Evolutionary conservation across 371 early-diverging fungal species (phyloP).

Genomic region (Vairimorpha ceranae): DNA sequence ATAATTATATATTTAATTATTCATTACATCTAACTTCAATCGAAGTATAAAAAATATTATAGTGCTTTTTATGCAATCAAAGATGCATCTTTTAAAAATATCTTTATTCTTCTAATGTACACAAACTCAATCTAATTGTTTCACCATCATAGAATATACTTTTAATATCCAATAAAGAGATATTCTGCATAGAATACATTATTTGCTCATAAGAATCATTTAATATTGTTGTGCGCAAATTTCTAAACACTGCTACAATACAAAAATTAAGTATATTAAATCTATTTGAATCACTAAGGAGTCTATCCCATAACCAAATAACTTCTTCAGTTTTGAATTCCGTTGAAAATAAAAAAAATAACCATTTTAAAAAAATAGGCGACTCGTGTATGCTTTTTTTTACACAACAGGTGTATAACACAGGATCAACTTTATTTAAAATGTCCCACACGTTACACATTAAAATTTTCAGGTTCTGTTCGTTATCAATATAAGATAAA

Average conservation of each 20-base stretch:
- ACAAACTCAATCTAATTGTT: slow-evolving; percentile 42
- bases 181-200: slow-evolving; percentile 49
- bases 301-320: slow-evolving; percentile 61
- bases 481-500: slow-evolving; percentile 49
- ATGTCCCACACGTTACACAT: slow-evolving; percentile 47
- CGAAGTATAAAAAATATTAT: no score
- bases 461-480: slow-evolving; percentile 37
- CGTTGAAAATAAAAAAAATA: slow-evolving; percentile 54
- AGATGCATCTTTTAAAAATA: no score
- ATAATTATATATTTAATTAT: no score
- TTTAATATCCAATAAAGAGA: slow-evolving; percentile 26
- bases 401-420: slow-evolving; percentile 40
- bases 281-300: slow-evolving; percentile 56
- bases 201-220: slow-evolving; percentile 40
- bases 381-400: slow-evolving; percentile 39
- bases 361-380: slow-evolving; percentile 59
- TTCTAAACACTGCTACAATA: slow-evolving; percentile 48
- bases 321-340: slow-evolving; percentile 55
- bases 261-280: slow-evolving; percentile 58
- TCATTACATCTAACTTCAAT: no score
- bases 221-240: slow-evolving; percentile 49
- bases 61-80: no score
- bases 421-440: slow-evolving; percentile 42
- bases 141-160: slow-evolving; percentile 53
- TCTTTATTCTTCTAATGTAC: no score